A percentile compares a stretch with the other conserved stretches of the same genome.
These are phyloP conservation scores for Cercospora sp. DNA, from an alignment of 2,329 filamentous ascomycete genomes.

Conservation along the genomic window DNA sequence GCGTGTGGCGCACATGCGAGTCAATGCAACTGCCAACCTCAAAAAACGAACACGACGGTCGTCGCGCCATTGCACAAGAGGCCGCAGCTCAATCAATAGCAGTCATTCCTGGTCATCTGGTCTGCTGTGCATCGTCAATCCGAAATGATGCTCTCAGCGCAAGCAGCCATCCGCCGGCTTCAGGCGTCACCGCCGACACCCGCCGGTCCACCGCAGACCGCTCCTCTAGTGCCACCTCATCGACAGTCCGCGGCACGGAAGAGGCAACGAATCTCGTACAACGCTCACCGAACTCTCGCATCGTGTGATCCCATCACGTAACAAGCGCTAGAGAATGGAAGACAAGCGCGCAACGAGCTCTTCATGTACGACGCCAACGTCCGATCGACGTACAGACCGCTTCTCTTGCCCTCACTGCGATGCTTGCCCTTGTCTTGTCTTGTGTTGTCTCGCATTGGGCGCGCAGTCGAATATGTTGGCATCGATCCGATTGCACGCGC, in stretches of 20 bases:
- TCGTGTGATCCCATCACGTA: neutral
- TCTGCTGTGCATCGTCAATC: slow-evolving; percentile 1
- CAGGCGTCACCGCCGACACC: slow-evolving; percentile 4
- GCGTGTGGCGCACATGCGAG: neutral
- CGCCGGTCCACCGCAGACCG: slow-evolving; percentile 1
- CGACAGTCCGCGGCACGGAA: neutral
- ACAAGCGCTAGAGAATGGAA: neutral
- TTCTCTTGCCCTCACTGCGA: neutral
- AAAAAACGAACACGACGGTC: neutral
- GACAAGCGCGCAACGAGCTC: neutral
- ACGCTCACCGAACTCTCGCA: neutral
- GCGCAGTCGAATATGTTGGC: neutral
- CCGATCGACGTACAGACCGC: neutral
- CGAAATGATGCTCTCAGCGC: neutral
- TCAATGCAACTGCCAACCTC: neutral
- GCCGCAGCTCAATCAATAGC: neutral
- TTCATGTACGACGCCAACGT: neutral
- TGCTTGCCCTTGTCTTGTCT: neutral
- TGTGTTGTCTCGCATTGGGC: neutral
- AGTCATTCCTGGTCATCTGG: neutral
- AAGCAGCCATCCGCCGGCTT: neutral
- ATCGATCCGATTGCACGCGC: neutral
- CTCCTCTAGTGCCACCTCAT: slow-evolving; percentile 5
- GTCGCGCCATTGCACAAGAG: neutral
- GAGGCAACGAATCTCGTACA: slow-evolving; percentile 1